Evolutionary conservation across 176 grass and related monocot genomes (phyloP).

Genomic region (Melocanna baccifera): DNA sequence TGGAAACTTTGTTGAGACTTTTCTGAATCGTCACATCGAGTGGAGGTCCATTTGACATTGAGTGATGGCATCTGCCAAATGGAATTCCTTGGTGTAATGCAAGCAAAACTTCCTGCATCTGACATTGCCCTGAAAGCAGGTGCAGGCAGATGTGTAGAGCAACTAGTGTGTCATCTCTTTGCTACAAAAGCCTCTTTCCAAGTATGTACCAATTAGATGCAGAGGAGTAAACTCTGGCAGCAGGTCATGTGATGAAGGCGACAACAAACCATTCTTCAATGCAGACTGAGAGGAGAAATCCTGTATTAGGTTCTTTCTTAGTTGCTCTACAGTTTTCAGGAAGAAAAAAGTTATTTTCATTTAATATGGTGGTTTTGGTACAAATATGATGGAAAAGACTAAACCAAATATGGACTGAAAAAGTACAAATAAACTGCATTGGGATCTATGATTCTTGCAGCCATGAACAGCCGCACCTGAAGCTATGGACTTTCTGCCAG

Average conservation of each 20-base stretch:
- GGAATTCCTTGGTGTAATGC: not conserved
- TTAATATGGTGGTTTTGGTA: constrained; percentile 35
- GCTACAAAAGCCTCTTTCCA: not conserved
- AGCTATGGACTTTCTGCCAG: constrained; percentile 19
- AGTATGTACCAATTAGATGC: constrained; percentile 3
- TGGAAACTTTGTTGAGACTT: constrained; percentile 20
- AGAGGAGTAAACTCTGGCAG: constrained; percentile 9
- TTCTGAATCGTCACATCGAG: not conserved
- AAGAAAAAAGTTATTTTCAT: not conserved
- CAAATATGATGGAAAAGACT: not conserved
- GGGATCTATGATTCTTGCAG: constrained; percentile 30
- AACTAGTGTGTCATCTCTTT: not conserved
- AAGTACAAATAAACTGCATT: constrained; percentile 10
- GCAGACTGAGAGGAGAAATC: constrained; percentile 4
- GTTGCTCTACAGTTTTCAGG: not conserved
- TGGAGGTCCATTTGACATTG: not conserved
- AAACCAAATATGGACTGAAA: not conserved
- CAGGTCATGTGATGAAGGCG: constrained; percentile 35
- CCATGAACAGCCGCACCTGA: not conserved
- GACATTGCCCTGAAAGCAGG: not conserved
- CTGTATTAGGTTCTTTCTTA: constrained; percentile 4
- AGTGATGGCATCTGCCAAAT: constrained; percentile 8
- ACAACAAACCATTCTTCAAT: constrained; percentile 22
- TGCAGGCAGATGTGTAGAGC: not conserved
- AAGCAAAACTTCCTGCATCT: not conserved